These are phyloP conservation scores for Fraxinus albicans DNA, from an alignment of 305 asterid species.

Conservation along the genomic window DNA sequence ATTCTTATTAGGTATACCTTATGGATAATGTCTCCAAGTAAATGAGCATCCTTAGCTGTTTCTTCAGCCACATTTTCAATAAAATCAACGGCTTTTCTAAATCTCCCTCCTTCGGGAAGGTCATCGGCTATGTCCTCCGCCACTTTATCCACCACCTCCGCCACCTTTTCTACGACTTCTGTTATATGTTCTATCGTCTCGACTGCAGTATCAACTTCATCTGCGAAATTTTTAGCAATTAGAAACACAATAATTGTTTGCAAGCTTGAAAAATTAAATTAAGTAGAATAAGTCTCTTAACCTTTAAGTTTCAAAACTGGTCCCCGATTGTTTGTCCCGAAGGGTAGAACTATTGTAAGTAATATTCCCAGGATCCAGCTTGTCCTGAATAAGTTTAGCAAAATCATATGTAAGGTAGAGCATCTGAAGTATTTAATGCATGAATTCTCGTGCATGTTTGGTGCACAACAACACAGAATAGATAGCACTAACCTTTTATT, in stretches of 20 bases:
- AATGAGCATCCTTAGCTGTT: conserved; percentile 49
- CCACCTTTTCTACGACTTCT: conserved; percentile 52
- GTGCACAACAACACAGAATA: too few relatives aligned
- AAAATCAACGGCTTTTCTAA: conserved; percentile 38
- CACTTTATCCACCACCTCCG: conserved; percentile 57
- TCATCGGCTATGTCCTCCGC: conserved; percentile 48
- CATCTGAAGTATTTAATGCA: too few relatives aligned
- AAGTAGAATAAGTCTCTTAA: background rate
- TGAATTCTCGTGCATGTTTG: too few relatives aligned
- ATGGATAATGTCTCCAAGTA: conserved; percentile 48
- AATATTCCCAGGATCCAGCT: conserved; percentile 44
- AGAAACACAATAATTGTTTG: too few relatives aligned
- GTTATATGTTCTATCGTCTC: conserved; percentile 48
- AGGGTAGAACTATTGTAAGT: conserved; percentile 33
- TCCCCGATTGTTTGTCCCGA: conserved; percentile 36
- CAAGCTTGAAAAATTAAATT: too few relatives aligned
- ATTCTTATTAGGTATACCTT: conserved; percentile 37
- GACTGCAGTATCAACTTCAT: conserved; percentile 49
- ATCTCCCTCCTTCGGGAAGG: conserved; percentile 44
- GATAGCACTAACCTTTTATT: conserved; percentile 23
- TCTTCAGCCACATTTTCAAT: conserved; percentile 54
- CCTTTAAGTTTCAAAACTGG: conserved; percentile 36
- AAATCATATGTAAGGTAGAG: too few relatives aligned
- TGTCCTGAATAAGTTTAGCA: conserved; percentile 16
- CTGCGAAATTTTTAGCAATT: conserved; percentile 22